Percentiles rank a stretch among this genome's conserved stretches.
Evolutionary conservation across 129 eudicot genomes (phyloP).

Genomic region (Oenanthe sinensis): DNA sequence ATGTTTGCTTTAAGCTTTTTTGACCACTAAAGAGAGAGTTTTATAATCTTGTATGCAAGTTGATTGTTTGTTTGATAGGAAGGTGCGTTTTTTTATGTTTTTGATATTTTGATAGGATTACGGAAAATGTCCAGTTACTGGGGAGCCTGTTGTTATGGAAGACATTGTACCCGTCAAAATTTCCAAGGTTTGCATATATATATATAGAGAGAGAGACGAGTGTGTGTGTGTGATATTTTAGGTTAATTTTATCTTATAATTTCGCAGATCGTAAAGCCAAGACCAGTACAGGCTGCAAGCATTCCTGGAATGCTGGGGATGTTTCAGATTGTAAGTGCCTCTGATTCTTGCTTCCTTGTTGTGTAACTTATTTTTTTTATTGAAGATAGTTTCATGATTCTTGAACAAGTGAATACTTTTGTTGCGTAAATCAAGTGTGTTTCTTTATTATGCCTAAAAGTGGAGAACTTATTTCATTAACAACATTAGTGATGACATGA

Average conservation of each 20-base stretch:
- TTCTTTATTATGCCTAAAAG: not conserved
- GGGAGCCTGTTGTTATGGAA: constrained; percentile 70
- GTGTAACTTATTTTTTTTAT: not conserved
- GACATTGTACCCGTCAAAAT: constrained; percentile 74
- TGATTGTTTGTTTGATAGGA: not conserved
- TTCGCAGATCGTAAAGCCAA: constrained; percentile 86
- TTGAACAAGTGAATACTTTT: not conserved
- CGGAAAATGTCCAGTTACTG: constrained; percentile 91
- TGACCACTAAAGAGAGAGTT: not conserved
- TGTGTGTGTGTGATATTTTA: too few relatives aligned
- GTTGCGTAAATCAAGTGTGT: not conserved
- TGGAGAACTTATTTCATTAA: not conserved
- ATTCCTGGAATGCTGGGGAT: constrained; percentile 99
- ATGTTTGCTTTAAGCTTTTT: not conserved
- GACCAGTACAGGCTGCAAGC: constrained; percentile 96
- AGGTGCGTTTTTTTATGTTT: not conserved
- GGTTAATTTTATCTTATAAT: not conserved
- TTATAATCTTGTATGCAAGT: not conserved
- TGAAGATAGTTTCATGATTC: not conserved
- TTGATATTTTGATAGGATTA: constrained; percentile 45
- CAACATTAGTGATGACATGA: not conserved
- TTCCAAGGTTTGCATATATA: constrained; percentile 67
- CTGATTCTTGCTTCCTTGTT: not conserved
- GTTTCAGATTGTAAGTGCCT: constrained; percentile 77
- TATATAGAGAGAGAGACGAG: too few relatives aligned